A percentile compares a stretch with the other conserved stretches of the same genome.
Conservation (phyloP, 306 rosid genomes). For the Astragalus glycyphyllos region DNA sequence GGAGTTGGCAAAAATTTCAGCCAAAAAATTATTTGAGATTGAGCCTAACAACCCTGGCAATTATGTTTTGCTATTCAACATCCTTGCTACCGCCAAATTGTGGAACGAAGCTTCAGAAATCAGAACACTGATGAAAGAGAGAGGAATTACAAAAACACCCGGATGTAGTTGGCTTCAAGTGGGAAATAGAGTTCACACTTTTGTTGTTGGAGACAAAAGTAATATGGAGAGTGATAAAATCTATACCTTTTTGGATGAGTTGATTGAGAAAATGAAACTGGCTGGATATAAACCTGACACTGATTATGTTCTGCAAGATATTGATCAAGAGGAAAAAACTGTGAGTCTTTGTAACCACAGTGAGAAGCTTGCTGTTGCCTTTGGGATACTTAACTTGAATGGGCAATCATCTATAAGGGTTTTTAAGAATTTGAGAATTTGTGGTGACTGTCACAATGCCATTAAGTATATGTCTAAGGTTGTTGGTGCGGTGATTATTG, state of each 20-base stretch:
- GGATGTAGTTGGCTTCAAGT: slow-evolving; percentile 73
- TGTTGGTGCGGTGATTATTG: slow-evolving; percentile 56
- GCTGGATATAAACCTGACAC: slow-evolving; percentile 59
- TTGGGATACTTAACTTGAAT: slow-evolving; percentile 58
- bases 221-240: slow-evolving; percentile 47
- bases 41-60: slow-evolving; percentile 64
- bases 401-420: slow-evolving; percentile 55
- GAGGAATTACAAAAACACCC: slow-evolving; percentile 58
- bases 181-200: slow-evolving; percentile 54
- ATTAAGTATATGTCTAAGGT: slow-evolving; percentile 60
- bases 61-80: slow-evolving; percentile 54
- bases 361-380: slow-evolving; percentile 65
- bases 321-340: slow-evolving; percentile 59
- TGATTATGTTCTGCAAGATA: slow-evolving; percentile 65
- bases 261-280: slow-evolving; percentile 58
- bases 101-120: slow-evolving; percentile 67
- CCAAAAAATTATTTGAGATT: slow-evolving; percentile 54
- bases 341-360: slow-evolving; percentile 57
- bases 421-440: slow-evolving; percentile 64
- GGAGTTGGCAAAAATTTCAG: slow-evolving; percentile 57
- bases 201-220: slow-evolving; percentile 60
- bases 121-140: slow-evolving; percentile 60
- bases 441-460: slow-evolving; percentile 64
- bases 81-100: slow-evolving; percentile 52
- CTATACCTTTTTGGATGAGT: slow-evolving; percentile 45